Evolutionary conservation across 495 filamentous ascomycete genomes (phyloP).

Genomic region (Penicillium nucicola): DNA sequence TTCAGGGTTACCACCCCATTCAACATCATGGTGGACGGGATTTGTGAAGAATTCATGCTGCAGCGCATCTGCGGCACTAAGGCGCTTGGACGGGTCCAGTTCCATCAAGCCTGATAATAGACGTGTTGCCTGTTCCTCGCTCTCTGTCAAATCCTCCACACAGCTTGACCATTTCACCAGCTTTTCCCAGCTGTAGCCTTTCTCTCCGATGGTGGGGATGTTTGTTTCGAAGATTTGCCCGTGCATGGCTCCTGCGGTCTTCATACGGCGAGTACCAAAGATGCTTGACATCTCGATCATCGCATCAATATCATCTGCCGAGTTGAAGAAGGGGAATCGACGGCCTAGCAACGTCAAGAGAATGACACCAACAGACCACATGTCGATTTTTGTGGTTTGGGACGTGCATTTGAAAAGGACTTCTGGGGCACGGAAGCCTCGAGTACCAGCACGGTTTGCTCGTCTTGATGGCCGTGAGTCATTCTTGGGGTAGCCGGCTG

Average conservation of each 20-base stretch:
- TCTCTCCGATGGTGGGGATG: slow-evolving; percentile 82
- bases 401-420: slow-evolving; percentile 96
- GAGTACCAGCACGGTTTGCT: slow-evolving; percentile 92
- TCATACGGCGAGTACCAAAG: slow-evolving; percentile 84
- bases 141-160: slow-evolving; percentile 45
- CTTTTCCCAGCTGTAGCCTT: slow-evolving; percentile 84
- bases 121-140: slow-evolving; percentile 45
- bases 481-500: slow-evolving; percentile 75
- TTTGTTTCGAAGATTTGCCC: slow-evolving; percentile 86
- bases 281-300: slow-evolving; percentile 96
- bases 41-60: slow-evolving; percentile 63
- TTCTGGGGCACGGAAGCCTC: slow-evolving; percentile 93
- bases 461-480: slow-evolving; percentile 83
- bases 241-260: slow-evolving; percentile 73
- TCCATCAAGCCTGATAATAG: slow-evolving; percentile 66
- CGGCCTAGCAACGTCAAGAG: slow-evolving; percentile 84
- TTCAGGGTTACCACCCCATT: slow-evolving; percentile 44
- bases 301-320: slow-evolving; percentile 91
- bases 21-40: slow-evolving; percentile 43
- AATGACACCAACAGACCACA: slow-evolving; percentile 95
- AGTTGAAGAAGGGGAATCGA: slow-evolving; percentile 98
- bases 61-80: slow-evolving; percentile 58
- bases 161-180: slow-evolving; percentile 87
- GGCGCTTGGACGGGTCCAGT: slow-evolving; percentile 52
- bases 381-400: slow-evolving; percentile 93